A percentile compares a stretch with the other conserved stretches of the same genome.
phyloP scores from a whole-genome alignment of 441 rosid species.

The Gossypium gossypioides region DNA sequence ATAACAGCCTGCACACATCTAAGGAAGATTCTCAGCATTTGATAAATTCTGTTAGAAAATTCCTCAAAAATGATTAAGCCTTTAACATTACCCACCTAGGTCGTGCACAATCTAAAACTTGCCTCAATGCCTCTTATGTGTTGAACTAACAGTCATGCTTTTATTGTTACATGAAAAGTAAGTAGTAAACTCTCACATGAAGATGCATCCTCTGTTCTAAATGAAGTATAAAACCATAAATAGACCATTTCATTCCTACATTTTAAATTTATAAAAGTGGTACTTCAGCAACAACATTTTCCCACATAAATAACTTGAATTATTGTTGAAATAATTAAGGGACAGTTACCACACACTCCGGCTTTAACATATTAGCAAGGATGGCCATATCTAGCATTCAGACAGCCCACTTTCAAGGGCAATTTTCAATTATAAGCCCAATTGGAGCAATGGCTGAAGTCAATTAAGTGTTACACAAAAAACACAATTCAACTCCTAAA shows the following conservation, averaged over 20 bases:
- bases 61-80: neutral
- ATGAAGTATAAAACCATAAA: neutral
- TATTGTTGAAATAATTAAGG: neutral
- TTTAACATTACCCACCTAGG: neutral
- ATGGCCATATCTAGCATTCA: neutral
- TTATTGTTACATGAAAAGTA: neutral
- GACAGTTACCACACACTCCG: neutral
- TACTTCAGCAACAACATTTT: neutral
- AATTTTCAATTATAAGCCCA: neutral
- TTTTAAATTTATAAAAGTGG: neutral
- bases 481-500: neutral
- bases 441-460: neutral
- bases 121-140: neutral
- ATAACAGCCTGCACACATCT: constrained; percentile 98
- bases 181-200: neutral
- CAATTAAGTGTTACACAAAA: neutral
- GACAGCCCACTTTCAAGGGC: neutral
- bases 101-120: neutral
- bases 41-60: constrained; percentile 28
- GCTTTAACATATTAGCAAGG: neutral
- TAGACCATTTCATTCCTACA: neutral
- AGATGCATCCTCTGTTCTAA: neutral
- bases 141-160: neutral
- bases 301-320: neutral
- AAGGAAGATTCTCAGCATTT: constrained; percentile 70